These are phyloP conservation scores for Kalanchoe fedtschenkoi DNA, from an alignment of 164 flowering plant species.

Conservation along the genomic window DNA sequence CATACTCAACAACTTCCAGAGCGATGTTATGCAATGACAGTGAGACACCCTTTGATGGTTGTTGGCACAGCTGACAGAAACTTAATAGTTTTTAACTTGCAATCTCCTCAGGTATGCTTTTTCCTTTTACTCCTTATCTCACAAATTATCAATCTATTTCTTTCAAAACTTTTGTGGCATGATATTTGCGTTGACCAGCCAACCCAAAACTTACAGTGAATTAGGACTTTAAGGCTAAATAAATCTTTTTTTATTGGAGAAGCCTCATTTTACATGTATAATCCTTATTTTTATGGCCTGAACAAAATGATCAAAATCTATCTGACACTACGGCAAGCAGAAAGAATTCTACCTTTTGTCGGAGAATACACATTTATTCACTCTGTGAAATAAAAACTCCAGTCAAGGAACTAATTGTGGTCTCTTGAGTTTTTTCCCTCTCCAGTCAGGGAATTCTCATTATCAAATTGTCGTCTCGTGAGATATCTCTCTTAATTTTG, in stretches of 20 bases:
- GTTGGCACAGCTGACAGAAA: slow-evolving; percentile 97
- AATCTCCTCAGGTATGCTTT: slow-evolving; percentile 71
- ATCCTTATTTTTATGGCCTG: background rate
- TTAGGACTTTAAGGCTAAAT: background rate
- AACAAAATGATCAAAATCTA: background rate
- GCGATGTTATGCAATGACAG: slow-evolving; percentile 82
- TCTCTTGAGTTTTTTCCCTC: background rate
- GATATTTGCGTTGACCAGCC: no score
- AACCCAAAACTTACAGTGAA: background rate
- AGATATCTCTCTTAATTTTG: background rate
- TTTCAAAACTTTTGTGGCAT: background rate
- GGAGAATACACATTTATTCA: background rate
- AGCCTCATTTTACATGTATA: background rate
- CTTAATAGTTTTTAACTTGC: slow-evolving; percentile 71
- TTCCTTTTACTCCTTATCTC: background rate
- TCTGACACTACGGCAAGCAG: background rate
- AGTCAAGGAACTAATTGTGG: background rate
- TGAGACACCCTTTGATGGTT: slow-evolving; percentile 86
- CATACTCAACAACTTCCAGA: slow-evolving; percentile 91
- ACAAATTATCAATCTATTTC: background rate
- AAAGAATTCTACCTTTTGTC: background rate
- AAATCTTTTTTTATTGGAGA: background rate
- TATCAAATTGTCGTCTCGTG: background rate
- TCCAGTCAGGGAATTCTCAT: background rate
- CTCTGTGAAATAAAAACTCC: no score